Evolutionary conservation across 768 basidiomycete species (phyloP), one percentile per base, ranked within the genome.

Genomic region (Brasilioporus rufonigricans): DNA sequence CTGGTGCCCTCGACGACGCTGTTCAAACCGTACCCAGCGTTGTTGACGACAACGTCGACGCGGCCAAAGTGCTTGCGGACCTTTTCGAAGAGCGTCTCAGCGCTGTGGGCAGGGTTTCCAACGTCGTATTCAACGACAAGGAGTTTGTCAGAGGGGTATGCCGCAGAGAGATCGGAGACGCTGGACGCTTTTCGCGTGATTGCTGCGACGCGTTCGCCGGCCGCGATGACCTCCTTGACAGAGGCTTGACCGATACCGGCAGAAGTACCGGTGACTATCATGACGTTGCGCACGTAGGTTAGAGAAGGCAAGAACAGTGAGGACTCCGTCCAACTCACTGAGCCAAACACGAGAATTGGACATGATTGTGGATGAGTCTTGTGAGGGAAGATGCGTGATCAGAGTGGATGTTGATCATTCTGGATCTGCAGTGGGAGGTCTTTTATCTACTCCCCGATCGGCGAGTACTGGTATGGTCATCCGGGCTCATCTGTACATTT

Each of bases 251-350:
- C 76, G 33, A 79, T 71, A 18, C 77, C 76, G 1, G 73, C 55
- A 1, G 73, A 74, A 4, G 76, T 62, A 38, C 77, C 77, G 18
- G 76, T 77, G 43, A 77, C 80, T 76, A 11, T 41, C 40, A n/a
- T 14, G 11, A 27, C 12, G 12, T 19, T n/a, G 23, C 19, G 36
- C 36, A 38, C 12, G 23, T 27, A 14, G 13, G 29, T 56, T 23
- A 64, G 50, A 53, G 9, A 39, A 11, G 16, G 44, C 6, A 3
- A n/a, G 21, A 26, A 7, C 29, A 44, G 24, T 2, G 12, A 31
- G n/a, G n/a, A 5, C 5, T 16, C 14, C 5, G 16, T 23, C 8
- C 5, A 14, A 56, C 64, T 47, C 48, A 65, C 63, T 50, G 48
- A 65, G 48, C 64, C 64, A 65, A 47, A 65, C 64, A 16, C 64